A percentile compares a stretch with the other conserved stretches of the same genome.
These are phyloP conservation scores for Trebouxia gelatinosa DNA, from an alignment of 163 green algal species.

Conservation along the genomic window DNA sequence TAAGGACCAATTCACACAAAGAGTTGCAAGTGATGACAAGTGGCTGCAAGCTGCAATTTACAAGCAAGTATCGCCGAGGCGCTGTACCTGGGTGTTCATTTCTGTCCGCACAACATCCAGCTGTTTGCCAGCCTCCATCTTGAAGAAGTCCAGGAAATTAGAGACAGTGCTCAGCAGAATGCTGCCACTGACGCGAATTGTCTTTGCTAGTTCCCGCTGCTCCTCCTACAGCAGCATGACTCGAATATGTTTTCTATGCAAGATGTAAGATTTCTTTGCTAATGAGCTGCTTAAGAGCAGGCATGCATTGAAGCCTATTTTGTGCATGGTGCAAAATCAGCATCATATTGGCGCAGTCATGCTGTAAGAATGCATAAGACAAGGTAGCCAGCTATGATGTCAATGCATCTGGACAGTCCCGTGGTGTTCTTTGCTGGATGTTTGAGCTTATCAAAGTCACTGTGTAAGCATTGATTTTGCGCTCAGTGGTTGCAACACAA, in stretches of 20 bases:
- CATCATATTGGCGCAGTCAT: neutral
- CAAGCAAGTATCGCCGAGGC: too few species aligned
- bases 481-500: too few species aligned
- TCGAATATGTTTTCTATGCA: neutral
- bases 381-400: neutral
- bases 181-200: conserved; percentile 73
- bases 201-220: conserved; percentile 80
- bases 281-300: neutral
- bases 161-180: conserved; percentile 83
- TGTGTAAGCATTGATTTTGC: too few species aligned
- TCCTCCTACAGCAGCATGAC: conserved; percentile 45
- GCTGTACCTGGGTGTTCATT: conserved; percentile 55
- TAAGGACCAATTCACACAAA: too few species aligned
- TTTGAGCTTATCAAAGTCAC: too few species aligned
- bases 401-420: neutral
- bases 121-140: conserved; percentile 79
- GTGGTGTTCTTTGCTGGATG: too few species aligned
- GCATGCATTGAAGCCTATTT: neutral
- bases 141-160: conserved; percentile 92
- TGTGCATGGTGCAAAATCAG: too few species aligned
- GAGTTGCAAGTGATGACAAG: too few species aligned
- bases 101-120: conserved; percentile 75
- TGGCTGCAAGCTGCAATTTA: too few species aligned
- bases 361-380: neutral
- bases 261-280: too few species aligned